A percentile compares a stretch with the other conserved stretches of the same genome.
Evolutionary conservation across 768 basidiomycete genomes (phyloP).

Genomic region (Pulveroboletus sp.): DNA sequence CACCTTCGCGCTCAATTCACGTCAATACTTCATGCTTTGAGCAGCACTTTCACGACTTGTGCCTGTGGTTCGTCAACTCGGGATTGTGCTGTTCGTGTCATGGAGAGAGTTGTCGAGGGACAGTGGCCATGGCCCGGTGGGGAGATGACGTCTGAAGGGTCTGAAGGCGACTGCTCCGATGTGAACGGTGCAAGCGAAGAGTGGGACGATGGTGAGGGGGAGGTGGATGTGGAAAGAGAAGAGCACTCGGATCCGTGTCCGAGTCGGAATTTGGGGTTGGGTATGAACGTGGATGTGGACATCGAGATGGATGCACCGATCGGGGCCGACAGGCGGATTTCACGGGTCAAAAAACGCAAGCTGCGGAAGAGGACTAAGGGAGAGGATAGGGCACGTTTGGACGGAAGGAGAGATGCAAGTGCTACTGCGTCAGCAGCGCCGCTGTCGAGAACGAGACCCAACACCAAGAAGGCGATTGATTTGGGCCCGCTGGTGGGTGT

Average conservation of each 20-base stretch:
- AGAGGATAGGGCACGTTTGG: constrained; percentile 29
- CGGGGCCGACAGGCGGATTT: constrained; percentile 2
- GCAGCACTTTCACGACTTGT: constrained; percentile 69
- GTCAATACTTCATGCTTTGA: constrained; percentile 63
- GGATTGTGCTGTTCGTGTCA: constrained; percentile 60
- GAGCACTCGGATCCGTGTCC: neutral
- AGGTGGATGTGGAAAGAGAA: constrained; percentile 26
- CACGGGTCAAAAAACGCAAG: constrained; percentile 19
- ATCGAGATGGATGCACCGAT: constrained; percentile 15
- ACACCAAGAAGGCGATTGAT: constrained; percentile 30
- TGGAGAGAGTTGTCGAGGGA: constrained; percentile 58
- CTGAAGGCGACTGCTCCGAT: constrained; percentile 18
- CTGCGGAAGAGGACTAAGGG: constrained; percentile 13
- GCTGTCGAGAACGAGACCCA: neutral
- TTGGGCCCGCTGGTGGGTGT: constrained; percentile 61
- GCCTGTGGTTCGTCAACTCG: constrained; percentile 61
- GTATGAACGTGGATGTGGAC: constrained; percentile 24
- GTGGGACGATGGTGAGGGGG: constrained; percentile 12
- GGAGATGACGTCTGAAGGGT: constrained; percentile 23
- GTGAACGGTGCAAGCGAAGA: constrained; percentile 12
- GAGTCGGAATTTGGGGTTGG: constrained; percentile 15
- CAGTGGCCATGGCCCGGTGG: constrained; percentile 29
- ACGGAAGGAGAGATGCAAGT: neutral
- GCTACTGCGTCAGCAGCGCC: neutral
- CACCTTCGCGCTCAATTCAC: constrained; percentile 63